Conservation (phyloP, 2,329 filamentous ascomycete genomes). For the Diaporthe nobilis region DNA sequence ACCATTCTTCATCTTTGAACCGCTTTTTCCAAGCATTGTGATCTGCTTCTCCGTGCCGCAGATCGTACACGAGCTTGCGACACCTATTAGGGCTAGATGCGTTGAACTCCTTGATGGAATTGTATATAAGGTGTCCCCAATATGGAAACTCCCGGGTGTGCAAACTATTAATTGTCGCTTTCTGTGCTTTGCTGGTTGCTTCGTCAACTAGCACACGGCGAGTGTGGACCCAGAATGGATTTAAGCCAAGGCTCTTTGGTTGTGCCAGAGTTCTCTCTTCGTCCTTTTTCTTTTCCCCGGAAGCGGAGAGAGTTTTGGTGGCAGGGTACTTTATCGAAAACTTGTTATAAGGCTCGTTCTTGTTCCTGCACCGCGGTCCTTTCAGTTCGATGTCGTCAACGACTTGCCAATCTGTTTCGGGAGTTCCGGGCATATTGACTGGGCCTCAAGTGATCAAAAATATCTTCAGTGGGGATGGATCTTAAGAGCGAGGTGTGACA, state of each 20-base stretch:
- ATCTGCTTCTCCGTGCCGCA: background rate
- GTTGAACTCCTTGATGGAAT: background rate
- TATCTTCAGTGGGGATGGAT: accelerated
- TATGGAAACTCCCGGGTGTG: too few species aligned
- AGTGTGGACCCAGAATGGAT: accelerated
- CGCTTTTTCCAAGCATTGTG: background rate
- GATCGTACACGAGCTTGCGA: background rate
- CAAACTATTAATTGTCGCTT: background rate
- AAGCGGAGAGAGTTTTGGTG: background rate
- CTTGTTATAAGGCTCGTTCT: background rate
- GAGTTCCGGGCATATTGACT: background rate
- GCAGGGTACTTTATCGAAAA: background rate
- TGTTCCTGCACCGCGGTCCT: background rate
- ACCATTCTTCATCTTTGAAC: background rate
- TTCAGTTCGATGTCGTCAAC: background rate
- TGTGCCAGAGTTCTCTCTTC: background rate
- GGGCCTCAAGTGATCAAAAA: too few species aligned
- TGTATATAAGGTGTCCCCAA: background rate
- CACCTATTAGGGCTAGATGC: accelerated
- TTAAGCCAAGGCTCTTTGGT: background rate
- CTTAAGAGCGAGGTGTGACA: background rate
- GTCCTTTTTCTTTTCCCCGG: accelerated
- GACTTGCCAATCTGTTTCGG: too few species aligned
- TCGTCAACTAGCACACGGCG: accelerated
- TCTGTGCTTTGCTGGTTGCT: background rate